Evolutionary conservation across 1,284 basidiomycete genomes (phyloP).

Genomic region (Naganishia albida): DNA sequence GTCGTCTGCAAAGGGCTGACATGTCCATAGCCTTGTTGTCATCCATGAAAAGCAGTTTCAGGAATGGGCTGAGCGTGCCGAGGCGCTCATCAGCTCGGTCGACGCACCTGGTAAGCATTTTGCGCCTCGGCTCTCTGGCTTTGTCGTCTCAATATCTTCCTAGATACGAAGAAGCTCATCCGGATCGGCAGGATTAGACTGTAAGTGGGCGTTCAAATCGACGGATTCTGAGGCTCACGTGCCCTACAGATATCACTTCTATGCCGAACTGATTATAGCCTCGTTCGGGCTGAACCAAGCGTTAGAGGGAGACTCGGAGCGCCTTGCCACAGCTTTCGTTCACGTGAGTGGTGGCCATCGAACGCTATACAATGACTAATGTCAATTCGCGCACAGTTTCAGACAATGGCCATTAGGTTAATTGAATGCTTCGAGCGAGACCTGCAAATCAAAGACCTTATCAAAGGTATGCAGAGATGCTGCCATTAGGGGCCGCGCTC

Average conservation of each 20-base stretch:
- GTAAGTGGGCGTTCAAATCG: slow-evolving; percentile 4
- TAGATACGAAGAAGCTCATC: slow-evolving; percentile 16
- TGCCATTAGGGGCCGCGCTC: background rate
- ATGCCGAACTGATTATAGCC: slow-evolving; percentile 40
- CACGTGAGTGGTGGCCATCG: slow-evolving; percentile 35
- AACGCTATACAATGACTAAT: no score
- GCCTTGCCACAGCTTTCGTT: slow-evolving; percentile 37
- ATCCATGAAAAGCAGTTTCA: slow-evolving; percentile 37
- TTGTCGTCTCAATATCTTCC: background rate
- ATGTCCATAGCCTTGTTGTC: slow-evolving; percentile 27
- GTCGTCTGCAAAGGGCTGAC: no score
- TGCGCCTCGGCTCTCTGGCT: background rate
- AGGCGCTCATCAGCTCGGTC: slow-evolving; percentile 2
- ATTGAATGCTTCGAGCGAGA: slow-evolving; percentile 39
- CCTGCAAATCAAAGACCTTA: slow-evolving; percentile 30
- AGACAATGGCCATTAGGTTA: slow-evolving; percentile 37
- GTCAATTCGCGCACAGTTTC: slow-evolving; percentile 34
- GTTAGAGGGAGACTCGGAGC: slow-evolving; percentile 16
- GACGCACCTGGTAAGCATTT: slow-evolving; percentile 5
- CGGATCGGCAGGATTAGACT: slow-evolving; percentile 35
- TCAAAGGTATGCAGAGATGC: slow-evolving; percentile 30
- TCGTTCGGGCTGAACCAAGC: slow-evolving; percentile 40
- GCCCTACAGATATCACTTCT: slow-evolving; percentile 36
- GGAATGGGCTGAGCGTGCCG: slow-evolving; percentile 36
- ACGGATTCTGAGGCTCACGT: background rate